Conservation (phyloP, 257 asterid species). For the Henckelia pumila region DNA sequence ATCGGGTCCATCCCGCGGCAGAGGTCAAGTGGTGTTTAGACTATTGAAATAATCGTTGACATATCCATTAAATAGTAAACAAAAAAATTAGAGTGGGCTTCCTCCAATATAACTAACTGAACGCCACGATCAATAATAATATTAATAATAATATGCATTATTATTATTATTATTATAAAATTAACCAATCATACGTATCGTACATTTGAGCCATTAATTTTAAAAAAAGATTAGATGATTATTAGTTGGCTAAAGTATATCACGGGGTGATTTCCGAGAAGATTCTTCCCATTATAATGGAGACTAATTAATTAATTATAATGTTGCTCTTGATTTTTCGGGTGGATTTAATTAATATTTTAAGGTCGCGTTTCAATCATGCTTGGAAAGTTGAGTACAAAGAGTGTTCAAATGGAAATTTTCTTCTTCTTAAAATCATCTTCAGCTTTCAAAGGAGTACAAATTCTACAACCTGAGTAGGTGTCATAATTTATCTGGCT, state of each 20-base stretch:
- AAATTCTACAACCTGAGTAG: too few species aligned
- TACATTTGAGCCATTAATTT: not conserved
- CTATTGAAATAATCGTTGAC: not conserved
- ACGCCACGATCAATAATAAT: not conserved
- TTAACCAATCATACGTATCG: not conserved
- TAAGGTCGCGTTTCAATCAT: not conserved
- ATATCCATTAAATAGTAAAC: not conserved
- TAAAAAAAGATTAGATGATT: not conserved
- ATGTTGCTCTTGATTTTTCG: too few species aligned
- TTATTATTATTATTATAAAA: too few species aligned
- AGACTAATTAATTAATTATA: not conserved
- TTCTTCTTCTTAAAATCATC: slow-evolving; percentile 29
- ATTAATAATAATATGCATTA: too few species aligned
- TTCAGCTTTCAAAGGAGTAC: slow-evolving; percentile 23
- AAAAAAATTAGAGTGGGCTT: not conserved
- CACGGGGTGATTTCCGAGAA: slow-evolving; percentile 17
- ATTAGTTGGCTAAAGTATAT: slow-evolving; percentile 1
- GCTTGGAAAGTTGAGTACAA: slow-evolving; percentile 14
- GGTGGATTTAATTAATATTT: not conserved
- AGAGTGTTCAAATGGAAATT: slow-evolving; percentile 27
- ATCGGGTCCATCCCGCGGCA: not conserved
- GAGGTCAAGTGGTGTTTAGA: not conserved
- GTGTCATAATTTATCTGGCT: not conserved
- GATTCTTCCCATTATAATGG: slow-evolving; percentile 27
- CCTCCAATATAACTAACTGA: not conserved